Evolutionary conservation across 495 filamentous ascomycete genomes (phyloP).

Genomic region (Penicillium paxilli): DNA sequence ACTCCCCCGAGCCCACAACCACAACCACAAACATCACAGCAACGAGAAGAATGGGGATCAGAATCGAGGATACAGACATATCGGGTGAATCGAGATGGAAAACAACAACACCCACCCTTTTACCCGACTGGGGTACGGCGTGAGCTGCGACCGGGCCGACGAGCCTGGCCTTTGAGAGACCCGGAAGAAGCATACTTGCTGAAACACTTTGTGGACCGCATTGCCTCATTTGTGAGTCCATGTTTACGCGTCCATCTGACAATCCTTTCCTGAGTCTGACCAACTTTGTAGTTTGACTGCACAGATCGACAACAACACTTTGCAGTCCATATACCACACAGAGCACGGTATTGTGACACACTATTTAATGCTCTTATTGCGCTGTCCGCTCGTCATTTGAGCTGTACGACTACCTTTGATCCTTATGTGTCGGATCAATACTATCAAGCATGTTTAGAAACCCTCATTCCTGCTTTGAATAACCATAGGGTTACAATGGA

Average conservation of each 20-base stretch:
- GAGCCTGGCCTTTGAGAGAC: conserved; percentile 23
- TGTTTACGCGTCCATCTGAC: neutral
- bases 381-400: conserved; percentile 55
- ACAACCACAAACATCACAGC: no score
- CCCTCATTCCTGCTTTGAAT: conserved; percentile 49
- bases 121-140: neutral
- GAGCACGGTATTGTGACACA: conserved; percentile 48
- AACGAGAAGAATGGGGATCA: no score
- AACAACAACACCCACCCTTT: neutral
- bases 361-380: conserved; percentile 61
- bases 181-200: conserved; percentile 20
- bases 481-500: conserved; percentile 49
- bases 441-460: conserved; percentile 49
- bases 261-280: neutral
- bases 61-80: neutral
- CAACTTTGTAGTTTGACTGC: conserved; percentile 52
- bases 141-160: neutral
- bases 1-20: neutral
- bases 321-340: conserved; percentile 50
- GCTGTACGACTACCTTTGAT: conserved; percentile 46
- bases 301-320: conserved; percentile 58
- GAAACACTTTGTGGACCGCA: conserved; percentile 24
- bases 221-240: conserved; percentile 22
- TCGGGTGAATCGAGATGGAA: neutral
- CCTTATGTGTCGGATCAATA: conserved; percentile 48